Base-by-base conservation (phyloP, 2,329 filamentous ascomycete genomes). In the Aspergillus vadensis region DNA sequence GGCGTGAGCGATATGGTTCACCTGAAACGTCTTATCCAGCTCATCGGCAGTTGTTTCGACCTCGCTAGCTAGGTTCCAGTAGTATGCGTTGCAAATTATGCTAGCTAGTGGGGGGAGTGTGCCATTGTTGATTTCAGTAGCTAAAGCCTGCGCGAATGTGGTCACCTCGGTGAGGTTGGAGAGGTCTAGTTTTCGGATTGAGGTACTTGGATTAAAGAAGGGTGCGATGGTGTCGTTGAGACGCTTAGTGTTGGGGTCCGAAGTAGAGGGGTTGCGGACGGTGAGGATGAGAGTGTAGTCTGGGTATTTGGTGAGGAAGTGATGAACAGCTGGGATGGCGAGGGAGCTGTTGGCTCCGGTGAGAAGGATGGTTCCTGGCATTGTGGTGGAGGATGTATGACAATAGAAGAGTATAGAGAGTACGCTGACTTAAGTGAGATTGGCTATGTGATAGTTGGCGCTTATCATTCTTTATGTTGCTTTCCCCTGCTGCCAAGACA, bases 51-150 rank as follows among this genome's bases (percentile, higher is more conserved):
- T 60, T 17, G 30, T 12, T 27, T 57, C 47, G 15, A 27, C 14
- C 39, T 43, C 52, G 4, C 30, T 21, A 21, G 48, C 47, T 3
- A 56, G 10, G 27, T 59, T 51, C 55, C 59, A 62, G 57, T 59
- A 47, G 12, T 43, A 56, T 1, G 60, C 60, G 39, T 59, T 59
- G 52, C 60, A 62, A 39, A 62, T 39, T 39, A 62, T 62, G 39
- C 52, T 59, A 3, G 27, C 25, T 15, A 59, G 48, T 3, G 52
- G 60, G 2, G 56, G 60, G 15, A 55, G 25, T 9, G 43, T 55
- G 47, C 59, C 59, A 8, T 38, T 17, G 14, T 25, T 25, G 36
- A 61, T 58, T 19, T 61, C 59, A n/a, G 55, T 25, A 4, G 14
- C 36, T 38, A 61, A 4, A 1, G n/a, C 5, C 12, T 21, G 36